A percentile compares a stretch with the other conserved stretches of the same genome.
phyloP scores from a whole-genome alignment of 805 yeast genomes.

The Kazachstania bromeliacearum region DNA sequence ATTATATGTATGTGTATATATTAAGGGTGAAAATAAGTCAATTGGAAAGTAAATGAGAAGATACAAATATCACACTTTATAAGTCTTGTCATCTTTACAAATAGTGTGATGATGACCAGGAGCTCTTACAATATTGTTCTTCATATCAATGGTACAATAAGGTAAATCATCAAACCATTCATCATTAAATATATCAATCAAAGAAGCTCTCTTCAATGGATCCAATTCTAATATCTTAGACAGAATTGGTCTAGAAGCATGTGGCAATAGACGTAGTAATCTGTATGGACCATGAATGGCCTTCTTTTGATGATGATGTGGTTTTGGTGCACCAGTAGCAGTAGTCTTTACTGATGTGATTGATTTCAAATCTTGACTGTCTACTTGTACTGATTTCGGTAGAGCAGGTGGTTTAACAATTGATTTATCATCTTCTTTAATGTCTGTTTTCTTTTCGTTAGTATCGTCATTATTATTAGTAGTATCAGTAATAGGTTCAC shows the following conservation, averaged over 20 bases:
- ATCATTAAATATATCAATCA: slow-evolving; percentile 56
- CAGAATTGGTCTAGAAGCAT: slow-evolving; percentile 69
- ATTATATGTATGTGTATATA: background rate
- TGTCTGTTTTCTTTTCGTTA: background rate
- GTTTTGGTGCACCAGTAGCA: slow-evolving; percentile 4
- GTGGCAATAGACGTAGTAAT: slow-evolving; percentile 71
- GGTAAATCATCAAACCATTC: slow-evolving; percentile 60
- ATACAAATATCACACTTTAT: slow-evolving; percentile 28
- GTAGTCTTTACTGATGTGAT: slow-evolving; percentile 13
- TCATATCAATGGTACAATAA: slow-evolving; percentile 46
- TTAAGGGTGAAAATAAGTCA: background rate
- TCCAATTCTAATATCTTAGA: slow-evolving; percentile 58
- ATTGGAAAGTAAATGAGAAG: background rate
- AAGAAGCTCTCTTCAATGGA: slow-evolving; percentile 51
- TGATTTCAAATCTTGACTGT: slow-evolving; percentile 11
- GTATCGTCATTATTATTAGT: background rate
- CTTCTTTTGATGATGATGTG: slow-evolving; percentile 32
- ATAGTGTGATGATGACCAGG: slow-evolving; percentile 44
- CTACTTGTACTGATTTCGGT: background rate
- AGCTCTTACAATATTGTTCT: slow-evolving; percentile 34
- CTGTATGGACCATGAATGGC: slow-evolving; percentile 78
- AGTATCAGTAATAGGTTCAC: background rate
- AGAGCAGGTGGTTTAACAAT: background rate
- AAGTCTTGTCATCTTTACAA: slow-evolving; percentile 39
- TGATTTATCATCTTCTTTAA: background rate